A percentile compares a stretch with the other conserved stretches of the same genome.
These are phyloP conservation scores for Aspergillus sp. DNA, from an alignment of 2,329 filamentous ascomycete species.

Conservation along the genomic window DNA sequence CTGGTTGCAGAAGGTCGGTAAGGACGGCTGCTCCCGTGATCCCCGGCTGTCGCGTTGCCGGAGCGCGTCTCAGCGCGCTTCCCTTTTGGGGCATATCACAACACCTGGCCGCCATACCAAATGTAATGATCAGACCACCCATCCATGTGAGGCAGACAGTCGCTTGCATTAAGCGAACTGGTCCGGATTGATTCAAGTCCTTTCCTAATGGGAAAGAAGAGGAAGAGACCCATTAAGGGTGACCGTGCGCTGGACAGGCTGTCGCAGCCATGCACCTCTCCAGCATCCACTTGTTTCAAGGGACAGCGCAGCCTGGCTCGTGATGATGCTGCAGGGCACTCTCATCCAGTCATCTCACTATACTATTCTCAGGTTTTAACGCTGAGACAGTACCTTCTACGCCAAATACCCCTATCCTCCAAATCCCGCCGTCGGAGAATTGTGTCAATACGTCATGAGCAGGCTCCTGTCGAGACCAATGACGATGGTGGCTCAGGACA, in stretches of 20 bases:
- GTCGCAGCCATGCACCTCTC: constrained; percentile 32
- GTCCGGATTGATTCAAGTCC: background rate
- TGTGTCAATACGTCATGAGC: constrained; percentile 33
- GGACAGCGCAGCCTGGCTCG: constrained; percentile 12
- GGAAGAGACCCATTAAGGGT: constrained; percentile 43
- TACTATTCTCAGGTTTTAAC: constrained; percentile 69
- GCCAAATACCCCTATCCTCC: constrained; percentile 66
- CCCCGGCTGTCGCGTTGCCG: background rate
- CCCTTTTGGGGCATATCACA: constrained; percentile 1
- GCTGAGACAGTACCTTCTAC: constrained; percentile 70
- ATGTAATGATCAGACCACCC: background rate
- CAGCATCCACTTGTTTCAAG: constrained; percentile 23
- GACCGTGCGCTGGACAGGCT: constrained; percentile 13
- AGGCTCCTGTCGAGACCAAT: constrained; percentile 13
- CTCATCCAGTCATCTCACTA: constrained; percentile 66
- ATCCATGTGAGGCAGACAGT: background rate
- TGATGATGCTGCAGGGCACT: constrained; percentile 17
- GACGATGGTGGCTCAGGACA: constrained; percentile 7
- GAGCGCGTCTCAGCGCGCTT: constrained; percentile 1
- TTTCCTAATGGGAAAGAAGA: constrained; percentile 31
- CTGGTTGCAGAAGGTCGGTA: too few relatives aligned
- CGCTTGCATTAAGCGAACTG: background rate
- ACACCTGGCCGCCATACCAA: background rate
- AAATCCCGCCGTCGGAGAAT: constrained; percentile 54
- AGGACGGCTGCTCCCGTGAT: background rate